A percentile compares a stretch with the other conserved stretches of the same genome.
Conservation (phyloP, 257 asterid genomes). For the Penstemon eatonii region DNA sequence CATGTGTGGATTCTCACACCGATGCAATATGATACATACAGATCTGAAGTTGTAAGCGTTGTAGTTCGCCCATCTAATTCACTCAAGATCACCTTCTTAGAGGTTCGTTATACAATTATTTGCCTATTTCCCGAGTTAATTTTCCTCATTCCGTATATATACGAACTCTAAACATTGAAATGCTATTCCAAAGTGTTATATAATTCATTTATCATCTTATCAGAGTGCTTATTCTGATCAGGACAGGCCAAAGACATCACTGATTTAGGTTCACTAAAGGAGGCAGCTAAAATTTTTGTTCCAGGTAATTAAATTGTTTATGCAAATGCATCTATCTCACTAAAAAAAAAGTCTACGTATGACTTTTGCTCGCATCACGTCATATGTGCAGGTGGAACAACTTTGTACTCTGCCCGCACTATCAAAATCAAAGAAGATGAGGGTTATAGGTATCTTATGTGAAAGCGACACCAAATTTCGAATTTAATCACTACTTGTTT, state of each 20-base stretch:
- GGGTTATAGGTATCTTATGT: constrained; percentile 61
- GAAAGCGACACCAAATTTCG: not conserved
- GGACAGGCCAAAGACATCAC: constrained; percentile 85
- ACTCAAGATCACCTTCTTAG: constrained; percentile 93
- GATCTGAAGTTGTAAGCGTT: constrained; percentile 87
- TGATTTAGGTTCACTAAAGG: constrained; percentile 85
- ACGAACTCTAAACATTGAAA: not conserved
- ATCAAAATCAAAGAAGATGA: constrained; percentile 87
- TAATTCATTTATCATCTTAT: constrained; percentile 22
- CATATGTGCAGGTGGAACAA: constrained; percentile 58
- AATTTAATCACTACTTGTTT: constrained; percentile 18
- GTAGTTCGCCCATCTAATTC: constrained; percentile 75
- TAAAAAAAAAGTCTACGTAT: constrained; percentile 16
- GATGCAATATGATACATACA: constrained; percentile 48
- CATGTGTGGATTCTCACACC: constrained; percentile 18
- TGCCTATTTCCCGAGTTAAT: constrained; percentile 10
- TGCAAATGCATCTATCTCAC: constrained; percentile 14
- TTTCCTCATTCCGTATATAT: constrained; percentile 12
- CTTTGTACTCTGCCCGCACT: constrained; percentile 69
- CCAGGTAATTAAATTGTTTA: constrained; percentile 53
- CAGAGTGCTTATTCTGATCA: constrained; percentile 34
- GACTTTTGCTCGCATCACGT: constrained; percentile 9
- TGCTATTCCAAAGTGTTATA: constrained; percentile 7
- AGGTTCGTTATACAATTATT: constrained; percentile 55
- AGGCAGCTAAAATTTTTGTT: constrained; percentile 83